Conservation (phyloP, 2,329 filamentous ascomycete genomes). For the Trematosphaeria pertusa region DNA sequence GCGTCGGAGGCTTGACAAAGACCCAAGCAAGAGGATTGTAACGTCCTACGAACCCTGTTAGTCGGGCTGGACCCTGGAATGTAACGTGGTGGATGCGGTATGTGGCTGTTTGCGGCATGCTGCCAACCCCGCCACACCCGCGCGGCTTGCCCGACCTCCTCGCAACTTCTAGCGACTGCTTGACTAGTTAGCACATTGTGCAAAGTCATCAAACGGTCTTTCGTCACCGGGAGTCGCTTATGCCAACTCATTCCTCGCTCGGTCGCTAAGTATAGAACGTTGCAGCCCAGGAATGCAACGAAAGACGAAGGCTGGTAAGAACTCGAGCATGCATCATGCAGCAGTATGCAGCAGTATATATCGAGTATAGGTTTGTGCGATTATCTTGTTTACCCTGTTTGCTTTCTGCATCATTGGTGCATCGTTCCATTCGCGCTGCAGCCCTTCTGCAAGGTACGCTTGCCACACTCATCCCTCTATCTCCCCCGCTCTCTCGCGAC, state of each 20-base stretch:
- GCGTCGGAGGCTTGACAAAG: too few species aligned
- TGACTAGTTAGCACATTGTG: constrained; percentile 27
- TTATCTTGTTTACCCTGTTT: constrained; percentile 43
- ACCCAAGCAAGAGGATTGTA: too few species aligned
- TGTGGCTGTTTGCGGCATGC: constrained; percentile 37
- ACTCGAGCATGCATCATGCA: constrained; percentile 21
- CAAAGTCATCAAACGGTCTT: constrained; percentile 27
- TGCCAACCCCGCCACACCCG: constrained; percentile 26
- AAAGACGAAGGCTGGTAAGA: constrained; percentile 42
- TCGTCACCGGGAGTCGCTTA: constrained; percentile 29
- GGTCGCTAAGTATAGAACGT: constrained; percentile 43
- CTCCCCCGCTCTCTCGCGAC: constrained; percentile 21
- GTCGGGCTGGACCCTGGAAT: constrained; percentile 16
- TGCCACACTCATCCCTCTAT: constrained; percentile 21
- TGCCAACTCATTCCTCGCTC: constrained; percentile 43
- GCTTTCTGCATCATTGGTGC: constrained; percentile 40
- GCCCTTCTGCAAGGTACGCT: constrained; percentile 33
- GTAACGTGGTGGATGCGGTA: constrained; percentile 23
- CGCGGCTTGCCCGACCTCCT: constrained; percentile 33
- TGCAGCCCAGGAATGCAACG: constrained; percentile 37
- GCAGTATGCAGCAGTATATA: constrained; percentile 41
- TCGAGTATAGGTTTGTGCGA: constrained; percentile 40
- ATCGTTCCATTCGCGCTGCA: constrained; percentile 33
- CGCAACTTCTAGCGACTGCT: constrained; percentile 21
- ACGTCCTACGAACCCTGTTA: too few species aligned